A percentile compares a stretch with the other conserved stretches of the same genome.
These are phyloP conservation scores for Myxozyma neotropica DNA, from an alignment of 805 yeast genomes.

Conservation along the genomic window DNA sequence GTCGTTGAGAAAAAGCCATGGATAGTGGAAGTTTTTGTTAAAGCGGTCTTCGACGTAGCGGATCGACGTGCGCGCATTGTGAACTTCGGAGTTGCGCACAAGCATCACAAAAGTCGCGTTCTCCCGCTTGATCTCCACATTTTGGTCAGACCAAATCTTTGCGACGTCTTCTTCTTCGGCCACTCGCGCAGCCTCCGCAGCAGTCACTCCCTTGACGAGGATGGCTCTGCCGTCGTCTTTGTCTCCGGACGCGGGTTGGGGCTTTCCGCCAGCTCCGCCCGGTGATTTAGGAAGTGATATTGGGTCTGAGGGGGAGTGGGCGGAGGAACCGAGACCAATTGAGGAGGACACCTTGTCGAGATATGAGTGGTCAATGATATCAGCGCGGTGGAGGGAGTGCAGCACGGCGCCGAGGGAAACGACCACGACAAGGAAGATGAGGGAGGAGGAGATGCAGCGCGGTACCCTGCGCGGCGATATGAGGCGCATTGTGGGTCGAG, in stretches of 20 bases:
- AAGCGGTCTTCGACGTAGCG: constrained; percentile 65
- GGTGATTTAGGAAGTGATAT: neutral
- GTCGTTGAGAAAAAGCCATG: constrained; percentile 80
- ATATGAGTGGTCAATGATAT: constrained; percentile 8
- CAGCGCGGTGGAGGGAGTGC: constrained; percentile 1
- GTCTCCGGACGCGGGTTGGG: neutral
- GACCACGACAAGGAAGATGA: neutral
- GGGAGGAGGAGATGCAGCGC: neutral
- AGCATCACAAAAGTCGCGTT: constrained; percentile 71
- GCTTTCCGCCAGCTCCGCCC: neutral
- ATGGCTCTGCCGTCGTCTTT: too few relatives aligned
- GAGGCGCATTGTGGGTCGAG: constrained; percentile 1
- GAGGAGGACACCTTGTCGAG: constrained; percentile 1
- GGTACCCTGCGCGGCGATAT: neutral
- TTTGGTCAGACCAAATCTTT: neutral
- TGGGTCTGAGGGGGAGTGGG: neutral
- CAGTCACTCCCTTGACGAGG: neutral
- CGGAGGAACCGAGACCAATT: neutral
- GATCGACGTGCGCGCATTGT: constrained; percentile 59
- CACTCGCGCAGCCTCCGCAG: neutral
- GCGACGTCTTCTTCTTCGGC: neutral
- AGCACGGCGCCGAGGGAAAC: neutral
- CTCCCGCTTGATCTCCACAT: constrained; percentile 17
- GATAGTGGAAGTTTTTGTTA: constrained; percentile 64
- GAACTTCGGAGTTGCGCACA: constrained; percentile 68